Conservation (phyloP, 495 filamentous ascomycete genomes). For the Extremus antarcticus region DNA sequence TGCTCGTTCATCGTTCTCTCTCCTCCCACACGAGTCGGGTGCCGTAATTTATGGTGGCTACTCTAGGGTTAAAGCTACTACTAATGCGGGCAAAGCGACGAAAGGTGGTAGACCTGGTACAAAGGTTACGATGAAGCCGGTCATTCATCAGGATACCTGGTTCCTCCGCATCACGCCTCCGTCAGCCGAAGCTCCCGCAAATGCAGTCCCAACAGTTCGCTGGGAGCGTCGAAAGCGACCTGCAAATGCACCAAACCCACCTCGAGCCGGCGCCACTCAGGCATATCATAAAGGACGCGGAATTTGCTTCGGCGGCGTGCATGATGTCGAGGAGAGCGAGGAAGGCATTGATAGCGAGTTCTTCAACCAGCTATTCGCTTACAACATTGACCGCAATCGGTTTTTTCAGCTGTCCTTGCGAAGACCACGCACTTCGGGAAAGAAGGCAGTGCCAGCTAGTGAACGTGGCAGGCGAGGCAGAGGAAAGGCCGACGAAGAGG, state of each 20-base stretch:
- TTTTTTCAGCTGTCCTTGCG: conserved; percentile 78
- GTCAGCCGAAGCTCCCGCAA: conserved; percentile 45
- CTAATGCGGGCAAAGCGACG: conserved; percentile 42
- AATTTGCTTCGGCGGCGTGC: conserved; percentile 87
- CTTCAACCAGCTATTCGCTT: conserved; percentile 78
- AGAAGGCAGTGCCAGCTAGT: conserved; percentile 48
- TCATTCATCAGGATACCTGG: conserved; percentile 91
- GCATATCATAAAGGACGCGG: conserved; percentile 84
- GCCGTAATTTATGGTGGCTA: conserved; percentile 89
- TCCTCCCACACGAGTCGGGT: conserved; percentile 79
- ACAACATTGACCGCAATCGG: conserved; percentile 87
- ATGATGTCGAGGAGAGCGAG: conserved; percentile 86
- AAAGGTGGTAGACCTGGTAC: conserved; percentile 49
- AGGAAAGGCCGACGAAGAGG: conserved; percentile 77
- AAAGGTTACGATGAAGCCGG: conserved; percentile 63
- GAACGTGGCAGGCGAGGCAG: conserved; percentile 53
- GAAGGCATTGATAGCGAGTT: conserved; percentile 95
- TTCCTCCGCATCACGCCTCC: conserved; percentile 74
- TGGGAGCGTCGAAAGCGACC: conserved; percentile 94
- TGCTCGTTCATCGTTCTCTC: conserved; percentile 76
- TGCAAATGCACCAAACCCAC: conserved; percentile 72
- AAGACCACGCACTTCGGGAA: conserved; percentile 49
- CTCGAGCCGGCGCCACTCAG: conserved; percentile 83
- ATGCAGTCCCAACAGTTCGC: conserved; percentile 55
- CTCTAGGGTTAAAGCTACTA: conserved; percentile 67